Evolutionary conservation across 2,329 filamentous ascomycete genomes (phyloP).

Genomic region (Cladobotryum mycophilum): DNA sequence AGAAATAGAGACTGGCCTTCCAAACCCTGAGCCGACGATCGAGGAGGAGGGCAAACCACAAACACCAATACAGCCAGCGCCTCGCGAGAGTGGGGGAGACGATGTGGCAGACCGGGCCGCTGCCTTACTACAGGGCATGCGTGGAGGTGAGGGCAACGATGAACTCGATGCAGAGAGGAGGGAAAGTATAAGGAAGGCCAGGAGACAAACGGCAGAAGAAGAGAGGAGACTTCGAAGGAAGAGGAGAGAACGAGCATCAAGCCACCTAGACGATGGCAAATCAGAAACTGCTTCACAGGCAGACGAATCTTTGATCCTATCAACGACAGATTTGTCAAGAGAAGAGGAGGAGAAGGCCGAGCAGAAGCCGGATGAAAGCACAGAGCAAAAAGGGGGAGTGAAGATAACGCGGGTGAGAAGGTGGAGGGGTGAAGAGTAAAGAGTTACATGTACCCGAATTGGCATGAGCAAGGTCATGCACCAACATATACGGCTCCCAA

Average conservation of each 20-base stretch:
- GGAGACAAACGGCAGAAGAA: conserved; percentile 70
- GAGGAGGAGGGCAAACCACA: conserved; percentile 38
- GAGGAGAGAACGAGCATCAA: conserved; percentile 55
- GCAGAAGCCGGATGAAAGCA: background rate
- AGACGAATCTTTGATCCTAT: conserved; percentile 10
- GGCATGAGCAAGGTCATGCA: conserved; percentile 14
- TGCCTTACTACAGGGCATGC: conserved; percentile 74
- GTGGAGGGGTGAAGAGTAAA: background rate
- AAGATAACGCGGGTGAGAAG: background rate
- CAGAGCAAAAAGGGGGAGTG: conserved; percentile 5
- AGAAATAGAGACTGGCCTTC: conserved; percentile 42
- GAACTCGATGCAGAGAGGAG: conserved; percentile 45
- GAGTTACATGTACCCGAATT: conserved; percentile 10
- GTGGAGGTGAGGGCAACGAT: conserved; percentile 56
- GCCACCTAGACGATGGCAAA: conserved; percentile 21
- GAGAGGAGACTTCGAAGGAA: conserved; percentile 64
- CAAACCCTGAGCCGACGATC: conserved; percentile 29
- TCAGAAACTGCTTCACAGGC: conserved; percentile 17
- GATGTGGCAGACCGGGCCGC: conserved; percentile 84
- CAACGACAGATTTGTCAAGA: conserved; percentile 7
- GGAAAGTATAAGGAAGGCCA: conserved; percentile 53
- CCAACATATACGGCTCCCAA: conserved; percentile 20
- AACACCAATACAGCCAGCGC: conserved; percentile 44
- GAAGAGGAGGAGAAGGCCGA: conserved; percentile 3
- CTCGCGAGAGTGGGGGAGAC: conserved; percentile 40